These are phyloP conservation scores for Phycomyces nitens DNA, from an alignment of 192 early-diverging fungal species.

Conservation along the genomic window DNA sequence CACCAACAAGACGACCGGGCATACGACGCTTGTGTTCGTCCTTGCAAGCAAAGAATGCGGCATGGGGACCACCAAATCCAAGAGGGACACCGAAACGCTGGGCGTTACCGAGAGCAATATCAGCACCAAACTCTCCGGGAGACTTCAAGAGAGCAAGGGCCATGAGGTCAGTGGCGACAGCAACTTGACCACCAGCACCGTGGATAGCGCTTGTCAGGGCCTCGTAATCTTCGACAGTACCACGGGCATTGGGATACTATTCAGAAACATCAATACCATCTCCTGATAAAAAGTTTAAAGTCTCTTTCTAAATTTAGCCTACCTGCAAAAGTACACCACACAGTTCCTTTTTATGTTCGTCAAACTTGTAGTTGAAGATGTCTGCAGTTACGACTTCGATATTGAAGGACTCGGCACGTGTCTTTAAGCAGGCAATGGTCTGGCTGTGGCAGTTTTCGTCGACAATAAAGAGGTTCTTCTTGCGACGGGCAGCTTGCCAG, in stretches of 20 bases:
- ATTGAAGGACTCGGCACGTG: slow-evolving; percentile 92
- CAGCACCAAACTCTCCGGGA: slow-evolving; percentile 95
- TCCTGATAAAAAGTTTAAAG: slow-evolving; percentile 10
- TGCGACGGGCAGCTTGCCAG: slow-evolving; percentile 65
- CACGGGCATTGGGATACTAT: slow-evolving; percentile 93
- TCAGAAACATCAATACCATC: slow-evolving; percentile 14
- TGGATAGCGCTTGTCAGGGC: slow-evolving; percentile 77
- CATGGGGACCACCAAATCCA: slow-evolving; percentile 98
- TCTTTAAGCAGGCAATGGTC: slow-evolving; percentile 90
- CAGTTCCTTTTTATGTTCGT: slow-evolving; percentile 68
- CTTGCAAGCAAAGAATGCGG: slow-evolving; percentile 96
- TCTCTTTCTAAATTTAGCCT: slow-evolving; percentile 26
- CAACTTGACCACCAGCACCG: slow-evolving; percentile 77
- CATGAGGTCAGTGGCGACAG: slow-evolving; percentile 91
- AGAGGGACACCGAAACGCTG: slow-evolving; percentile 99
- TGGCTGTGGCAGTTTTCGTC: slow-evolving; percentile 93
- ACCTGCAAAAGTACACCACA: slow-evolving; percentile 91
- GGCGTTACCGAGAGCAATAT: slow-evolving; percentile 96
- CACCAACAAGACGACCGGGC: slow-evolving; percentile 94
- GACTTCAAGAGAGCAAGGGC: slow-evolving; percentile 86
- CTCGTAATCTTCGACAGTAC: slow-evolving; percentile 81
- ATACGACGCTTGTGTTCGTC: slow-evolving; percentile 92
- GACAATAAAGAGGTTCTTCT: slow-evolving; percentile 87
- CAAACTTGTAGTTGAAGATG: slow-evolving; percentile 77
- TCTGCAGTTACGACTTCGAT: slow-evolving; percentile 88